Evolutionary conservation across 1,284 basidiomycete genomes (phyloP), one percentile per base, ranked within the genome.

Genomic region (Ustilago esculenta): DNA sequence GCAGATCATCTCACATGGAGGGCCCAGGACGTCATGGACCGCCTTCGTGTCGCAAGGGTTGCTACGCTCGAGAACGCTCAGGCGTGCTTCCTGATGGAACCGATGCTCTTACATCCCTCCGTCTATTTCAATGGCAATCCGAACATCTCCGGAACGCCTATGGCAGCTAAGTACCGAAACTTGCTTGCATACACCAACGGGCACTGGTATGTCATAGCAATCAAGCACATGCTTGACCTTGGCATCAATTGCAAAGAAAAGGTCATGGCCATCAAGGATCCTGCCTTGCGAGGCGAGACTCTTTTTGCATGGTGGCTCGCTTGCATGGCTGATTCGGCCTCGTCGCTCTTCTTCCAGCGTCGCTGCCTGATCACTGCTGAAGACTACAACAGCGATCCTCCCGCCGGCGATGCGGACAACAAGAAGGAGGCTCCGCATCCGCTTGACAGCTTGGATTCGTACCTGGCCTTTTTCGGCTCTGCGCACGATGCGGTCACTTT

Each of bases 1-100:
- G 90, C 90, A 5, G 90, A 89, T 82, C 85, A 89, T 2, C 84
- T 95, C 32, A 88, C 92, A 43, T 86, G 90, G 56, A 67, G 72
- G 49, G 74, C 70, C 7, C 65, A 75, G 27, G 76, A 78, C 14
- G 54, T 76, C 8, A 76, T 91, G 48, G 94, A 95, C 84, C 87
- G 87, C 40, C 85, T 91, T 78, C 92, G 92, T 83, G 90, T 92
- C 12, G 90, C 90, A 81, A 87, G 92, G 44, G 84, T 92, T 45
- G 87, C 91, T n/a, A 88, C 86, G 37, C 83, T 88, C 29, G 90
- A 94, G 76, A 90, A 93, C 83, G 88, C 91, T 39, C 73, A 74
- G 46, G 70, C 72, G 0, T 69, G 69, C 34, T 36, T 76, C 24
- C 34, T 78, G 50, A 57, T 75, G 45, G 71, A 76, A 48, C 42